Percentiles rank a stretch among this genome's conserved stretches.
phyloP scores from a whole-genome alignment of 2,329 filamentous ascomycete species.

The Diaporthe sp. region DNA sequence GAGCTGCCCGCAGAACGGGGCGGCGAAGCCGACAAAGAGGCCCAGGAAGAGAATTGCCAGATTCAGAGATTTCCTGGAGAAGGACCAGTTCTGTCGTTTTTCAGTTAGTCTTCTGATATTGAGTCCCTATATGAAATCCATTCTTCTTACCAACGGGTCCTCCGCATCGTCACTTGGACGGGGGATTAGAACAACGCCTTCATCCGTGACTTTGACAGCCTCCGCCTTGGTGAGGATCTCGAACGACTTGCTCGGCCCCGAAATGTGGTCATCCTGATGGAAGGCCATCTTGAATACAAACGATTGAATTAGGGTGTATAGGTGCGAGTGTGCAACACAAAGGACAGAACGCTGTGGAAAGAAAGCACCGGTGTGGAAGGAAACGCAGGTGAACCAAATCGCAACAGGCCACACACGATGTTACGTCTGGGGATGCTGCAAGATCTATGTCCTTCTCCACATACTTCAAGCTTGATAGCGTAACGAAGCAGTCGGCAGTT shows the following conservation, averaged over 20 bases:
- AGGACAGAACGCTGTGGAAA: not conserved
- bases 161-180: conserved; percentile 50
- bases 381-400: not conserved
- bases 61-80: conserved; percentile 50
- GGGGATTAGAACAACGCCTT: conserved; percentile 55
- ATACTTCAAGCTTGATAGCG: not conserved
- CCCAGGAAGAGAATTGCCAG: conserved; percentile 52
- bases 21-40: conserved; percentile 53
- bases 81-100: conserved; percentile 50
- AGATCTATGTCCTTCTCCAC: conserved; percentile 12
- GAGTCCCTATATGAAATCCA: not conserved
- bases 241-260: conserved; percentile 12
- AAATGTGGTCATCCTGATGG: not conserved
- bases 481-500: not conserved
- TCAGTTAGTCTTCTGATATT: not conserved
- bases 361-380: not conserved
- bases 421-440: not conserved
- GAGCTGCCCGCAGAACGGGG: conserved; percentile 53
- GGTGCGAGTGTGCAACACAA: not conserved
- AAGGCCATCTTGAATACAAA: not conserved
- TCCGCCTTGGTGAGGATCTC: conserved; percentile 12
- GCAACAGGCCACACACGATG: not conserved
- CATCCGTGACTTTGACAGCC: conserved; percentile 43
- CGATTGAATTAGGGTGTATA: not conserved
- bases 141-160: conserved; percentile 51